phyloP scores from a whole-genome alignment of 306 rosid species.

The Dryas alaskensis region DNA sequence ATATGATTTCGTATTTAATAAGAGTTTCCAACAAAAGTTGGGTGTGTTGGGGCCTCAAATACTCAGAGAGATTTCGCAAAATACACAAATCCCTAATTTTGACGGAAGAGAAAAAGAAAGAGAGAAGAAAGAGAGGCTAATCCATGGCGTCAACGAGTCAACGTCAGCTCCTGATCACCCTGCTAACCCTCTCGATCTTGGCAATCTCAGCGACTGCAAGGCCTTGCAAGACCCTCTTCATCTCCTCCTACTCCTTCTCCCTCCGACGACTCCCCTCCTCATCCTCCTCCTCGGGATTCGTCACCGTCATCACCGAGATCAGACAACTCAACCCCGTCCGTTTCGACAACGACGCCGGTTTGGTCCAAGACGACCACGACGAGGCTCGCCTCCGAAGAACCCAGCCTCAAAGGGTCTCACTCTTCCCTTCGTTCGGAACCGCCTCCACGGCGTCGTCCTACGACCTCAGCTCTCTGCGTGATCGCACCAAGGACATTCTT shows the following conservation, averaged over 20 bases:
- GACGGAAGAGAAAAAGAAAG: background rate
- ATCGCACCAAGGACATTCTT: constrained; percentile 84
- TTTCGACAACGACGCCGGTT: constrained; percentile 17
- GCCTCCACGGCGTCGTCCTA: constrained; percentile 36
- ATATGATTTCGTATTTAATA: too few species aligned
- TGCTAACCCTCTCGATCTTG: constrained; percentile 24
- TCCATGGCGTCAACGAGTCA: constrained; percentile 46
- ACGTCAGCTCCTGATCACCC: constrained; percentile 12
- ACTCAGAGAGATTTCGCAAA: too few species aligned
- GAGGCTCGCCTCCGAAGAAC: background rate
- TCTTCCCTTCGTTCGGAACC: constrained; percentile 11
- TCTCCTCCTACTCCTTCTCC: constrained; percentile 70
- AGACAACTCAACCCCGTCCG: constrained; percentile 25
- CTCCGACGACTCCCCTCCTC: constrained; percentile 37
- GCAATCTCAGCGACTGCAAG: constrained; percentile 45
- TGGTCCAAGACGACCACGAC: constrained; percentile 3
- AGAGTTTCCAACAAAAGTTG: too few species aligned
- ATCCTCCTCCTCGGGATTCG: constrained; percentile 29
- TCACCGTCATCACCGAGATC: constrained; percentile 50
- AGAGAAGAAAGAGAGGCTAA: background rate
- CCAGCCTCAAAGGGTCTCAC: background rate
- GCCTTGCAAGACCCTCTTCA: constrained; percentile 66
- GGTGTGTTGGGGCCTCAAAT: too few species aligned
- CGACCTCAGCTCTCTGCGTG: constrained; percentile 77
- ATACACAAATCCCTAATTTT: background rate